Base-by-base conservation (phyloP, 2,329 filamentous ascomycete genomes). In the Colletotrichum brevisporum region DNA sequence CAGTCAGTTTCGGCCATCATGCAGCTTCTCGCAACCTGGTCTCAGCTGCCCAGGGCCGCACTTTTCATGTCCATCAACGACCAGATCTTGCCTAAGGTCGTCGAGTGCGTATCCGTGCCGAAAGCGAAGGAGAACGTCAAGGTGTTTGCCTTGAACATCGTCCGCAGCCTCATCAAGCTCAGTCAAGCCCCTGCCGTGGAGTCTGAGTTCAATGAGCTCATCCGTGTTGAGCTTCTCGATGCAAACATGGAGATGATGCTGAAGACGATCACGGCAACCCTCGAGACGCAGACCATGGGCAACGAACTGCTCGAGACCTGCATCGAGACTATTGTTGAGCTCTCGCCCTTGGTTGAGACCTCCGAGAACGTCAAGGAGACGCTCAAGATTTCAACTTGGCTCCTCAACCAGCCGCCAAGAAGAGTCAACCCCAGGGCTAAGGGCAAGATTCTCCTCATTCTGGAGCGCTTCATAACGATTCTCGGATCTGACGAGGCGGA, bases 71-170 rank as follows among this genome's bases (percentile, higher is more conserved):
- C 79, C 4, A 78, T 84, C 45, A 88, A 91, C 13, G 79, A 87
- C 8, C 87, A 90, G 16, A 84, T 95, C n/a, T 77, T 98, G 36
- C 84, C 84, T 16, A 90, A 91, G 73, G 81, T 97, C 16, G 88
- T 94, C 48, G 90, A 93, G 71, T 92, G 91, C 74, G 82, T 99
- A 27, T 85, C 86, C 5, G 85, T 92, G 6, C 85, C 88, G 53
- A 95, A 92, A 62, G 90, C 93, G 0, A 96, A 96, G 78, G 93
- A 95, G 71, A 91, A 94, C 65, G 95, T 99, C 64, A 96, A 95
- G 76, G 82, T 92, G 0, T 97, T 94, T 77, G 89, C 95, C 1
- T 83, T 99, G 36, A 86, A 90, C 12, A 91, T 98, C 50, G 79
- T 99, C 52, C 87, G 88, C 51, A 92, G 90, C 64, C 83, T 95